Base-by-base conservation (phyloP, 2,329 filamentous ascomycete species). In the Phialophora tarda region DNA sequence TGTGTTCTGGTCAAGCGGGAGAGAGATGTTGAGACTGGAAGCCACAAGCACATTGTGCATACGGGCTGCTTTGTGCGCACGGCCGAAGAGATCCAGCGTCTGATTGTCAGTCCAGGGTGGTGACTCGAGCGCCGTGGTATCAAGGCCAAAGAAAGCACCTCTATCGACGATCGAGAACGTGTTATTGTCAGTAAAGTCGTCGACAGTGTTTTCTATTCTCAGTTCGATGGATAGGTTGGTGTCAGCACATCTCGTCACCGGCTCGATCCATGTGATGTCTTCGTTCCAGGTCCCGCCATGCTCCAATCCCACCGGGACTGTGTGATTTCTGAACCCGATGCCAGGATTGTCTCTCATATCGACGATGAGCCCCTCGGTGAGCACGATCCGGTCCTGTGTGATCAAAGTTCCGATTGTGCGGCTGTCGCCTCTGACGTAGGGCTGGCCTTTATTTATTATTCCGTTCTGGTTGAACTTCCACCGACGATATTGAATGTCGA, bases 21-120 rank as follows among this genome's bases (percentile, higher is more conserved):
- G 55, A 24, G 62, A 41, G 26, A 64, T 32, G 44, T 64, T 64
- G 34, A 64, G 62, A 28, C 62, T 64, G 24, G 54, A 59, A 48
- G 62, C 62, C 59, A 64, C 54, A 50, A 64, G 48, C 24, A 64
- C 74, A 68, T 83, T 84, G 55, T 77, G 78, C 10, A 81, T 67
- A 74, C 74, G 81, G 0, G 81, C 82, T 0, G 77, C 80, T 61
- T 78, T 78, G 64, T 81, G 82, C 0, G 82, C 82, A 8, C 82
- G 72, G 1, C 61, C 72, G 8, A 67, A 66, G 0, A 83, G 73
- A 32, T 81, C 75, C 0, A 78, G 77, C 1, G 68, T 66, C 58
- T 80, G 78, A 1, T 75, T 68, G 48, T 80, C 73, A 0, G 70
- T 66, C 14, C 72, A 63, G 47, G 78, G 71, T 24, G 55, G 62